Conservation (phyloP, 2,329 filamentous ascomycete species). For the Fusarium sp. region DNA sequence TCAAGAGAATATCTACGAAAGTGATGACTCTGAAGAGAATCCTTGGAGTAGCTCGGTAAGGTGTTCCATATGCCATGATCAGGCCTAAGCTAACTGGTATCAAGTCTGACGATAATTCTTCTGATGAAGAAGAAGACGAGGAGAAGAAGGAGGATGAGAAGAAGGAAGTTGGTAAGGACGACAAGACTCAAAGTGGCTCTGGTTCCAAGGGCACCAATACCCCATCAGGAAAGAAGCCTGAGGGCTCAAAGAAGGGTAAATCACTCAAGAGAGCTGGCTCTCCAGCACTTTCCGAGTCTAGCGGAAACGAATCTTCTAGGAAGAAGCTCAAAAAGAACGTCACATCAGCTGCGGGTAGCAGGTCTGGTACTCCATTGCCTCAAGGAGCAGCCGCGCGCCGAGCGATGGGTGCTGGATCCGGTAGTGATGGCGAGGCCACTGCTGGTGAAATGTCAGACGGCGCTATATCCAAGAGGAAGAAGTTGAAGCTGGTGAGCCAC, state of each 20-base stretch:
- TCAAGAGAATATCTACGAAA: conserved; percentile 87
- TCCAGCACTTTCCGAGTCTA: conserved; percentile 88
- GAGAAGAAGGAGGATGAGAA: conserved; percentile 56
- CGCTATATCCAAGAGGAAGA: conserved; percentile 63
- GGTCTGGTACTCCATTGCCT: conserved; percentile 67
- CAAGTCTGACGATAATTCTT: conserved; percentile 63
- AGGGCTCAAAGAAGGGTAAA: conserved; percentile 65
- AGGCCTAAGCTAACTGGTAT: conserved; percentile 36
- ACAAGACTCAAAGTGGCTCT: conserved; percentile 65
- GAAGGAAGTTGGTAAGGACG: conserved; percentile 59
- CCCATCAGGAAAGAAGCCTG: conserved; percentile 61
- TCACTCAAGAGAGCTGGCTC: conserved; percentile 86
- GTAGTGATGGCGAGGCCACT: conserved; percentile 79
- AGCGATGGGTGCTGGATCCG: conserved; percentile 65
- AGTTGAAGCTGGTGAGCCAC: conserved; percentile 64
- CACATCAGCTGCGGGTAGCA: conserved; percentile 62
- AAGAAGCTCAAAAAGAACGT: conserved; percentile 78
- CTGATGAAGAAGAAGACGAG: conserved; percentile 54
- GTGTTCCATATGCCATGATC: not conserved
- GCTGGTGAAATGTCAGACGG: conserved; percentile 75
- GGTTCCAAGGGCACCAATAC: conserved; percentile 76
- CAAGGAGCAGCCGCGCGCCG: conserved; percentile 55
- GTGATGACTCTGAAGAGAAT: conserved; percentile 66
- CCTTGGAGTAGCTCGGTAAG: conserved; percentile 57
- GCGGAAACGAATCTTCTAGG: conserved; percentile 88